phyloP scores from a whole-genome alignment of 179 eudicot genomes.

The Sideroxylon spinosum region DNA sequence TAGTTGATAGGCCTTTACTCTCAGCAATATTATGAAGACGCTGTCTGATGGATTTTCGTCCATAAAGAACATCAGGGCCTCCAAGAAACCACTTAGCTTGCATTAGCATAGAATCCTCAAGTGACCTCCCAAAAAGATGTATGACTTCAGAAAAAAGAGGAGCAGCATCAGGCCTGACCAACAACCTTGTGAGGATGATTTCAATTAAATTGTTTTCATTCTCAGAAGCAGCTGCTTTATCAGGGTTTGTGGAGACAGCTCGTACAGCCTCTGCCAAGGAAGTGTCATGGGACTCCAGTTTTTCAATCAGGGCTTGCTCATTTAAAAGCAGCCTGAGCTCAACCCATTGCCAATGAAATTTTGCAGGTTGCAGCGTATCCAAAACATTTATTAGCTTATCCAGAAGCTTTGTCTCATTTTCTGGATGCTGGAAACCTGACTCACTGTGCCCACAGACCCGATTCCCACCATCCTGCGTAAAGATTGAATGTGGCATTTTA shows the following conservation, averaged over 20 bases:
- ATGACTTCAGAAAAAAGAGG: slow-evolving; percentile 81
- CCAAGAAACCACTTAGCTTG: slow-evolving; percentile 83
- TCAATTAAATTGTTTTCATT: slow-evolving; percentile 67
- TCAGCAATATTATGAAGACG: slow-evolving; percentile 77
- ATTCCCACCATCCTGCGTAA: slow-evolving; percentile 43
- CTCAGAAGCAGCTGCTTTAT: slow-evolving; percentile 58
- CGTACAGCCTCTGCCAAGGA: slow-evolving; percentile 67
- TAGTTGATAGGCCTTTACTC: slow-evolving; percentile 60
- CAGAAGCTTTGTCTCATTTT: slow-evolving; percentile 59
- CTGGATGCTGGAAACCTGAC: slow-evolving; percentile 38
- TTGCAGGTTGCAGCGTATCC: slow-evolving; percentile 88
- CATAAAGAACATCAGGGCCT: slow-evolving; percentile 84
- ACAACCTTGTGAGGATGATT: slow-evolving; percentile 75
- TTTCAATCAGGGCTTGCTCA: slow-evolving; percentile 73
- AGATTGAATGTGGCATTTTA: slow-evolving; percentile 50
- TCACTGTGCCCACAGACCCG: slow-evolving; percentile 42
- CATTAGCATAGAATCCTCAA: slow-evolving; percentile 73
- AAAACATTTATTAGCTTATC: slow-evolving; percentile 69
- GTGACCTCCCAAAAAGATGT: slow-evolving; percentile 83
- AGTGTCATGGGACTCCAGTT: slow-evolving; percentile 54
- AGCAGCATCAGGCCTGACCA: slow-evolving; percentile 95
- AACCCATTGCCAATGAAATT: slow-evolving; percentile 99
- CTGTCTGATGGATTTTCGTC: slow-evolving; percentile 84
- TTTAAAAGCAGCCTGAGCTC: slow-evolving; percentile 81
- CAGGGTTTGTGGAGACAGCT: slow-evolving; percentile 56